Conservation (phyloP, 371 early-diverging fungal species). For the Mortierella sp. region DNA sequence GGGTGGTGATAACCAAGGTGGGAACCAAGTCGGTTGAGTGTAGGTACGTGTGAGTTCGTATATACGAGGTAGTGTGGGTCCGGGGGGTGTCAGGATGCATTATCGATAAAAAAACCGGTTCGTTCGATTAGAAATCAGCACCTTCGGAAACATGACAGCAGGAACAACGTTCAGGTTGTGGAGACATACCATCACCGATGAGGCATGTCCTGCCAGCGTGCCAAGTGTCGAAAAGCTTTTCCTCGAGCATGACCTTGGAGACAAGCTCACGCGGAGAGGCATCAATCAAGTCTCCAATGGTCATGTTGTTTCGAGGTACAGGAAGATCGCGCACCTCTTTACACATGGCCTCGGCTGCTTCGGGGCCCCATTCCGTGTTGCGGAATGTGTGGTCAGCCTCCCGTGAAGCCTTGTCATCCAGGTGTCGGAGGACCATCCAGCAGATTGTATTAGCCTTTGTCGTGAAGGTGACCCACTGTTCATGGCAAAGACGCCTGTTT, state of each 20-base stretch:
- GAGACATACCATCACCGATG: slow-evolving; percentile 25
- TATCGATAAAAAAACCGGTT: background rate
- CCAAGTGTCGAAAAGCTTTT: slow-evolving; percentile 42
- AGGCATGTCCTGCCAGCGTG: slow-evolving; percentile 20
- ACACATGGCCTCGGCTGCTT: slow-evolving; percentile 36
- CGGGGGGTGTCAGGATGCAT: background rate
- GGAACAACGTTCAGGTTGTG: too few relatives aligned
- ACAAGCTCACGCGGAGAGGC: slow-evolving; percentile 28
- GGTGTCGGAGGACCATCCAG: slow-evolving; percentile 20
- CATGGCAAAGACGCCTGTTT: too few relatives aligned
- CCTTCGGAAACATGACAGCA: too few relatives aligned
- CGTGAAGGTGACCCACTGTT: slow-evolving; percentile 44
- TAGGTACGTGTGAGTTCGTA: too few relatives aligned
- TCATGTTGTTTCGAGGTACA: slow-evolving; percentile 10
- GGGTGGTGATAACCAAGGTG: too few relatives aligned
- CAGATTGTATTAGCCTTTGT: slow-evolving; percentile 31
- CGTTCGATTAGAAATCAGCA: too few relatives aligned
- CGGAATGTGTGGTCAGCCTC: slow-evolving; percentile 30
- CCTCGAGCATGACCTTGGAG: slow-evolving; percentile 45
- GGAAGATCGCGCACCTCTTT: slow-evolving; percentile 35
- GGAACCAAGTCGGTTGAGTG: too few relatives aligned
- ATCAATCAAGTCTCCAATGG: slow-evolving; percentile 29
- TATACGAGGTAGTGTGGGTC: background rate
- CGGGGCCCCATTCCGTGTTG: slow-evolving; percentile 41
- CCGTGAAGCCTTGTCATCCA: slow-evolving; percentile 30